Evolutionary conservation across 805 yeast species (phyloP).

Genomic region (Maudiozyma barnettii): DNA sequence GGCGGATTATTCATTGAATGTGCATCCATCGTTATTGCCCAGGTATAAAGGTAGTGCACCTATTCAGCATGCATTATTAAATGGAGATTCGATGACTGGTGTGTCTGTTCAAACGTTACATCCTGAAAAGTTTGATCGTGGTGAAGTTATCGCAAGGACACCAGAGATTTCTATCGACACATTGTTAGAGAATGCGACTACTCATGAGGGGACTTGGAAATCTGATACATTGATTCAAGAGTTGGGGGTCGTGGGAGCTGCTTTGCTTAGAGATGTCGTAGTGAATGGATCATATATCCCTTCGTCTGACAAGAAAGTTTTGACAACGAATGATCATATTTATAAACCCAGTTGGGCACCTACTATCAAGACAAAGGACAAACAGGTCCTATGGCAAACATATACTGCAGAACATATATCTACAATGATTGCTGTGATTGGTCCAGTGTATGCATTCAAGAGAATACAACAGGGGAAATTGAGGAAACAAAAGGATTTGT

Average conservation of each 20-base stretch:
- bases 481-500: conserved; percentile 18
- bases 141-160: conserved; percentile 57
- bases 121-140: conserved; percentile 77
- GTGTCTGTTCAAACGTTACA: conserved; percentile 86
- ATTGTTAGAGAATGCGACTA: conserved; percentile 4
- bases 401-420: conserved; percentile 32
- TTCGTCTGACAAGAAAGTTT: too few species aligned
- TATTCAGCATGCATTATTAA: conserved; percentile 64
- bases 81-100: conserved; percentile 58
- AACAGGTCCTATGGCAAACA: conserved; percentile 40
- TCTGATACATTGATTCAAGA: conserved; percentile 33
- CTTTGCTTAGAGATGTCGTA: conserved; percentile 41
- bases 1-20: conserved; percentile 60
- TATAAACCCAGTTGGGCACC: conserved; percentile 39
- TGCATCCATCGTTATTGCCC: conserved; percentile 89
- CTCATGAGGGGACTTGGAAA: conserved; percentile 1
- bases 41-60: conserved; percentile 84
- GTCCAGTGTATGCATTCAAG: conserved; percentile 43
- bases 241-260: conserved; percentile 56
- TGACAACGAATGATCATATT: background rate
- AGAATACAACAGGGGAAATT: conserved; percentile 28
- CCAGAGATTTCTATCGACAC: conserved; percentile 14
- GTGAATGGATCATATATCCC: background rate
- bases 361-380: conserved; percentile 38
- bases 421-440: conserved; percentile 43